Base-by-base conservation (phyloP, 129 eudicot genomes). In the Glebionis coronaria region DNA sequence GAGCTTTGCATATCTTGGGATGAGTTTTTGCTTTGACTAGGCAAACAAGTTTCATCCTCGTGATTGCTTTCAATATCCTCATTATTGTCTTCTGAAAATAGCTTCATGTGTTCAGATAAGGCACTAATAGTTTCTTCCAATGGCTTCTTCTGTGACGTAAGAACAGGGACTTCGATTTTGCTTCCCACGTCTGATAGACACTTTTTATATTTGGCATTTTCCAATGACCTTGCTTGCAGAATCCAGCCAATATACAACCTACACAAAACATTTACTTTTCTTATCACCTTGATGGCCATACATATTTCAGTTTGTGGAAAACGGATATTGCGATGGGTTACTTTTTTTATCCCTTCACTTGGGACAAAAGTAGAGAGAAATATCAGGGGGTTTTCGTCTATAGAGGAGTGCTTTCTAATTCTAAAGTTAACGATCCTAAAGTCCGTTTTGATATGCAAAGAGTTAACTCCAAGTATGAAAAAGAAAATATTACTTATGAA, bases 101-200 rank as follows among this genome's bases (percentile, higher is more conserved):
- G 65, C 65, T 74, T 80, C 64, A 88, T 51, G 27, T 91, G 96
- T 63, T 88, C 76, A n/a, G 92, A 63, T 78, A 93, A 76, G 52
- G 63, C 44, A 61, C 79, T 70, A 52, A 83, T 86, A 55, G 78
- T 85, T 51, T 93, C 96, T 80, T 93, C 96, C 82, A 93, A n/a
- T 72, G 82, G 73, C 62, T 88, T 84, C 51, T 93, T 93, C 71
- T 84, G 89, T 47, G 83, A 70, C 56, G 80, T 81, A 67, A 88
- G 77, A 76, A 88, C 80, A 44, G 95, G 95, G 21, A 81, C 87
- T 42, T 79, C 83, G 42, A 19, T 61, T 23, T 73, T 49, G 54
- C 67, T 63, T 23, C 55, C 60, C 13, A 74, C 21, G 23, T 27
- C 47, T 69, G 76, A 45, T 4, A 67, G 56, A 79, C 71, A 78